A percentile compares a stretch with the other conserved stretches of the same genome.
These are phyloP conservation scores for Hericium erinaceus DNA, from an alignment of 768 basidiomycete genomes.

Conservation along the genomic window DNA sequence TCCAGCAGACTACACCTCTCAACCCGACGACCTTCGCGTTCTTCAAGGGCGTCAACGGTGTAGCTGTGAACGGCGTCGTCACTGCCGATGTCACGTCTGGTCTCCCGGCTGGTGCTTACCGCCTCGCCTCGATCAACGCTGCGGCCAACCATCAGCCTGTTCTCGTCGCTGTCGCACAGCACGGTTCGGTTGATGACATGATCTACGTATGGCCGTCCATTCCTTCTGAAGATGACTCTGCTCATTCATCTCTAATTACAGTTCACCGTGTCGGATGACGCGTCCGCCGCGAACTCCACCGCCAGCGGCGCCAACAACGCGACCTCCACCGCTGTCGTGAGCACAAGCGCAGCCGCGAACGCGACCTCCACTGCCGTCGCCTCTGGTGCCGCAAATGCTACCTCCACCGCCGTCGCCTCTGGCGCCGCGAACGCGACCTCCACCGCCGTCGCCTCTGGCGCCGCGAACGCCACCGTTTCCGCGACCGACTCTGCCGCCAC, in stretches of 20 bases:
- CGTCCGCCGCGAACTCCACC: constrained; percentile 6
- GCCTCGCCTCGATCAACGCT: constrained; percentile 32
- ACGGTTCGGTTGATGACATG: constrained; percentile 31
- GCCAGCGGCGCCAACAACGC: not conserved
- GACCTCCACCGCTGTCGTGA: not conserved
- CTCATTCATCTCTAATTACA: not conserved
- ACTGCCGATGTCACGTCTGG: constrained; percentile 31
- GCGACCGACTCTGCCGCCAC: not conserved
- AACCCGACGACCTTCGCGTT: constrained; percentile 46
- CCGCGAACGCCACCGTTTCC: not conserved
- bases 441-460: not conserved
- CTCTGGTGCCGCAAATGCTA: not conserved
- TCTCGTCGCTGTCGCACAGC: constrained; percentile 33
- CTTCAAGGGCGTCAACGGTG: constrained; percentile 46
- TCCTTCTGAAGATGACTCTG: not conserved
- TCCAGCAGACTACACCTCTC: constrained; percentile 38
- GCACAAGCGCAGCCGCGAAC: not conserved
- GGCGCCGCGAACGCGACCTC: not conserved
- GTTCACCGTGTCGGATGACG: constrained; percentile 16
- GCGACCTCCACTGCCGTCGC: not conserved
- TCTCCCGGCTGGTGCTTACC: constrained; percentile 34
- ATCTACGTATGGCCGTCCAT: constrained; percentile 24
- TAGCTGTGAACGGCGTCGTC: constrained; percentile 33
- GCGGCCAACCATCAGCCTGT: constrained; percentile 36
- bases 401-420: not conserved